phyloP scores from a whole-genome alignment of 225 moss, liverwort and hornwort genomes.

The Sphagnum contortum region DNA sequence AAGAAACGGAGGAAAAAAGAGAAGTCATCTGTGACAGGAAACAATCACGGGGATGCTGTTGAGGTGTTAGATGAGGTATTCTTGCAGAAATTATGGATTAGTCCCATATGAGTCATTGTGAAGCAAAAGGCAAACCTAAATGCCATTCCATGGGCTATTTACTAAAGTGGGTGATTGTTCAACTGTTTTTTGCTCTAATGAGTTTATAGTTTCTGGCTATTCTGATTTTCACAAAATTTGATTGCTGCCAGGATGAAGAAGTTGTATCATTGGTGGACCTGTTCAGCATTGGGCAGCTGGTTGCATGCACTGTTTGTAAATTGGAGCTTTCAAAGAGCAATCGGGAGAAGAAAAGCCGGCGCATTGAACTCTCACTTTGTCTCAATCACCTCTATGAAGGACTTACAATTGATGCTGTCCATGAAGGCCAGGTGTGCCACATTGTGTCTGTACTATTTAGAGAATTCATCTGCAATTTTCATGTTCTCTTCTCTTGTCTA shows the following conservation, averaged over 20 bases:
- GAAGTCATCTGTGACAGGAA: slow-evolving; percentile 13
- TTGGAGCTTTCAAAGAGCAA: slow-evolving; percentile 30
- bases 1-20: slow-evolving; percentile 25
- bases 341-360: slow-evolving; percentile 57
- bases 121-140: too few relatives aligned
- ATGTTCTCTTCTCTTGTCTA: too few relatives aligned
- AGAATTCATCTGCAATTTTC: too few relatives aligned
- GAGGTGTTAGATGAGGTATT: slow-evolving; percentile 25
- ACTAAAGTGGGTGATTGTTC: too few relatives aligned
- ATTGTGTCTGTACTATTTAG: too few relatives aligned
- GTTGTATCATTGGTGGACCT: slow-evolving; percentile 23
- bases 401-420: slow-evolving; percentile 62
- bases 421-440: slow-evolving; percentile 65
- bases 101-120: too few relatives aligned
- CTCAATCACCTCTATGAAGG: slow-evolving; percentile 63
- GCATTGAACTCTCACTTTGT: slow-evolving; percentile 76
- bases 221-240: too few relatives aligned
- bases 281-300: slow-evolving; percentile 41
- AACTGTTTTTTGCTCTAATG: too few relatives aligned
- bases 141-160: too few relatives aligned
- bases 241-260: slow-evolving; percentile 14
- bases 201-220: too few relatives aligned
- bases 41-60: slow-evolving; percentile 8
- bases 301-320: slow-evolving; percentile 48
- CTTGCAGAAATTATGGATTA: too few relatives aligned